A percentile compares a stretch with the other conserved stretches of the same genome.
These are phyloP conservation scores for Hibiscus tridactylites DNA, from an alignment of 345 rosid genomes.

Conservation along the genomic window DNA sequence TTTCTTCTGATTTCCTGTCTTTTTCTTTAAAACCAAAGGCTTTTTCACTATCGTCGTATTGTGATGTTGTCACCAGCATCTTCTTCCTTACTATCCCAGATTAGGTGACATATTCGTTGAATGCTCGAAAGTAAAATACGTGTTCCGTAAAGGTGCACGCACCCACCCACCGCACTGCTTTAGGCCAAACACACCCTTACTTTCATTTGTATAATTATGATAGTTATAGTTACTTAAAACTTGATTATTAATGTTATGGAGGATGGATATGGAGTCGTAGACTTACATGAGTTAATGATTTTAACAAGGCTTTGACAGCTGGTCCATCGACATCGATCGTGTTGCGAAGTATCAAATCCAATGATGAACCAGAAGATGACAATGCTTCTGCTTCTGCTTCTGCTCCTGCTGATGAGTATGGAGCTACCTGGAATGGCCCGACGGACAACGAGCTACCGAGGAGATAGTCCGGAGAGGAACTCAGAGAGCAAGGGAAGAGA, in stretches of 20 bases:
- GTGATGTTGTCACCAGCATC: background rate
- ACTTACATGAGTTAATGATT: conserved; percentile 77
- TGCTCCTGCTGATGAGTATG: conserved; percentile 6
- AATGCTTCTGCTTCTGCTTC: conserved; percentile 16
- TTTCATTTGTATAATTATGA: background rate
- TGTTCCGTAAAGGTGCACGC: background rate
- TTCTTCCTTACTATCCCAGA: background rate
- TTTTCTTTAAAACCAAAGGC: background rate
- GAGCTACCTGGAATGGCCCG: conserved; percentile 8
- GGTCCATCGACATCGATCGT: conserved; percentile 11
- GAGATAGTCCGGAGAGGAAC: conserved; percentile 11
- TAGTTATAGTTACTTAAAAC: background rate
- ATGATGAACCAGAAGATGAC: conserved; percentile 19
- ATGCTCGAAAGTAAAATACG: background rate
- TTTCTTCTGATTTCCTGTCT: background rate
- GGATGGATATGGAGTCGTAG: background rate
- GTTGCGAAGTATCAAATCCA: background rate
- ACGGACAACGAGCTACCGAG: conserved; percentile 1
- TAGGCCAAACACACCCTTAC: background rate
- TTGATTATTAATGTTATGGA: background rate
- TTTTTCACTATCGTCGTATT: background rate
- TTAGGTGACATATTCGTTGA: background rate
- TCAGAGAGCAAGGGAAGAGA: conserved; percentile 30
- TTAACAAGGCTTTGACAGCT: conserved; percentile 43
- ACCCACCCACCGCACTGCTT: no score